A percentile compares a stretch with the other conserved stretches of the same genome.
Conservation (phyloP, 768 basidiomycete genomes). For the Leccinum truebloodii region DNA sequence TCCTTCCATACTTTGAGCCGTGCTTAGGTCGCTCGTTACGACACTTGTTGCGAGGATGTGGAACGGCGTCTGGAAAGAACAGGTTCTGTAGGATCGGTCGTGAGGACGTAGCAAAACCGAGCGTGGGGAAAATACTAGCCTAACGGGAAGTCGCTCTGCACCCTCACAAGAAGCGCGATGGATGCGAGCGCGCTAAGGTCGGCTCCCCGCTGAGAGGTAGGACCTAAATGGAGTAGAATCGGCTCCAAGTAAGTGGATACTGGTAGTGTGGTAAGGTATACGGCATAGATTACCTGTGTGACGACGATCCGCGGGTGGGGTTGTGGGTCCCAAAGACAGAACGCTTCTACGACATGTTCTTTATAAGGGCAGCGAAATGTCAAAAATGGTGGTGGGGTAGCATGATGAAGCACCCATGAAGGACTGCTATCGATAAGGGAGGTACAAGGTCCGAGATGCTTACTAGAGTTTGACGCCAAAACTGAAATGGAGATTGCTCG, state of each 20-base stretch:
- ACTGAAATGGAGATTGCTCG: constrained; percentile 21
- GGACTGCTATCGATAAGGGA: constrained; percentile 33
- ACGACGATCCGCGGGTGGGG: constrained; percentile 32
- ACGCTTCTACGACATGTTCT: constrained; percentile 20
- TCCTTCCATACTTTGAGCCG: constrained; percentile 67
- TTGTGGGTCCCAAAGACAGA: constrained; percentile 34
- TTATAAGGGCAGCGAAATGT: constrained; percentile 32
- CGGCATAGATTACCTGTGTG: constrained; percentile 33
- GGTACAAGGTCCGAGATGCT: constrained; percentile 27
- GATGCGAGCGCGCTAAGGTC: constrained; percentile 58
- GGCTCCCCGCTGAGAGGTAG: constrained; percentile 45
- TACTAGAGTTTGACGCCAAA: constrained; percentile 18
- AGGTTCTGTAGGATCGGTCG: constrained; percentile 20
- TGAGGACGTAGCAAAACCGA: constrained; percentile 9
- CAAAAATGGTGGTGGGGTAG: constrained; percentile 15
- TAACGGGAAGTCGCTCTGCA: constrained; percentile 57
- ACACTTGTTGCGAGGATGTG: constrained; percentile 70
- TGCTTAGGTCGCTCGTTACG: constrained; percentile 74
- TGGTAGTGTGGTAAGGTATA: constrained; percentile 12
- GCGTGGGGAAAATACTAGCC: constrained; percentile 35
- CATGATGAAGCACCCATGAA: constrained; percentile 20
- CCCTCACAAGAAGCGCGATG: constrained; percentile 75
- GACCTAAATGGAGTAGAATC: constrained; percentile 22
- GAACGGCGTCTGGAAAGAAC: constrained; percentile 51
- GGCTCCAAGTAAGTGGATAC: constrained; percentile 12